Base-by-base conservation (phyloP, 345 rosid species). In the Salix koriyanagi region DNA sequence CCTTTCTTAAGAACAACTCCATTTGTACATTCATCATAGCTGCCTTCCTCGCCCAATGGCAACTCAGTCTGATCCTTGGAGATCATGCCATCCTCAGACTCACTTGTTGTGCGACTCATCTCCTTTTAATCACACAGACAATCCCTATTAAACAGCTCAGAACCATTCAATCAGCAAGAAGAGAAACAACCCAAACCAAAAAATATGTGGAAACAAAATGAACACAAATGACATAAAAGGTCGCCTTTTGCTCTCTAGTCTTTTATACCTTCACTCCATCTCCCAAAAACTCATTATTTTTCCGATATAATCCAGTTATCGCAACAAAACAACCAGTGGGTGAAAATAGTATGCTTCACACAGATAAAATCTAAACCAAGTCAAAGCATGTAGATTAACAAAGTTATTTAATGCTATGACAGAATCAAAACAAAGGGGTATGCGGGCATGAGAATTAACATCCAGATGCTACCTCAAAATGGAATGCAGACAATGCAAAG, bases 1-100 rank as follows among this genome's bases (percentile, higher is more conserved):
- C 99, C 99, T 89, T 96, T 96, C 89, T 93, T 93, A 82, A 96
- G 81, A 81, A 66, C 77, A 75, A 61, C 37, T 41, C 79, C 90
- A 82, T 82, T 87, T 21, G 74, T 72, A 80, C 83, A 81, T 73
- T 84, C 91, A 81, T 83, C 83, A 52, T 70, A 75, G 60, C 76
- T 82, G 73, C 82, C 84, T 78, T 80, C 87, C 71, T 88, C 92
- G 48, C 75, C 39, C 85, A 83, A 86, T 6, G 93, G 87, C 1
- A 91, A 91, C 19, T 86, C 91, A 41, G 66, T 76, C 77, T 83
- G 89, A 81, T 90, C 89, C 72, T 78, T 85, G 70, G 87, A 83
- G 79, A 87, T 79, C 85, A 85, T 56, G 73, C 80, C 81, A 72
- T 91, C 95, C 66, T 93, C 92, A 69, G 88, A 86, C 80, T 91